Conservation (phyloP, 2,329 filamentous ascomycete genomes). For the Rutstroemia sp. region DNA sequence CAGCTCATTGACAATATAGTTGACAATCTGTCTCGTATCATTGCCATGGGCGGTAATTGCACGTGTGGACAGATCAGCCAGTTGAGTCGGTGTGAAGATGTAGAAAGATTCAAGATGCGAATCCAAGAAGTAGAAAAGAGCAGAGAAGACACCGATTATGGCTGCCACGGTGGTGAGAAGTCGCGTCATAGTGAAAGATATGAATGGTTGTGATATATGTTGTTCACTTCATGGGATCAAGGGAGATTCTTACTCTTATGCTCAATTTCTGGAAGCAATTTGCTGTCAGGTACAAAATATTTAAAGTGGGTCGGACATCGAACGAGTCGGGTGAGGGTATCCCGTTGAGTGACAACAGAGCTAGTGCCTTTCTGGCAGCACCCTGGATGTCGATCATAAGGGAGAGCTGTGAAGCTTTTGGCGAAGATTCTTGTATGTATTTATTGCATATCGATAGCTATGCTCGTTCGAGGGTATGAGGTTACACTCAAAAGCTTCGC, state of each 20-base stretch:
- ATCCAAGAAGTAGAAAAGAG: slow-evolving; percentile 49
- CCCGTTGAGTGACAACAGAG: neutral
- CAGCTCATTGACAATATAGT: slow-evolving; percentile 64
- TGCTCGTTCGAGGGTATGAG: too few species aligned
- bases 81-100: slow-evolving; percentile 62
- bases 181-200: slow-evolving; percentile 4
- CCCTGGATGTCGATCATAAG: neutral
- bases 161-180: slow-evolving; percentile 43
- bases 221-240: neutral
- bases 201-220: neutral
- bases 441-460: too few species aligned
- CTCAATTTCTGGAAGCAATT: neutral
- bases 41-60: slow-evolving; percentile 65
- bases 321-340: neutral
- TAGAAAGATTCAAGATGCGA: slow-evolving; percentile 52
- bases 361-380: neutral
- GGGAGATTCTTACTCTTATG: neutral
- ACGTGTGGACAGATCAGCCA: slow-evolving; percentile 60
- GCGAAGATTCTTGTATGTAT: too few species aligned
- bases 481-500: too few species aligned
- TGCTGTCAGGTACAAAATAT: neutral
- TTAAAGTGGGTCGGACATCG: neutral
- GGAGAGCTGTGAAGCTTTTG: neutral
- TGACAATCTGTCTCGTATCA: slow-evolving; percentile 62
- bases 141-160: slow-evolving; percentile 46